These are phyloP conservation scores for Auxenochlorella pyrenoidosa DNA, from an alignment of 139 green algal genomes.

Conservation along the genomic window DNA sequence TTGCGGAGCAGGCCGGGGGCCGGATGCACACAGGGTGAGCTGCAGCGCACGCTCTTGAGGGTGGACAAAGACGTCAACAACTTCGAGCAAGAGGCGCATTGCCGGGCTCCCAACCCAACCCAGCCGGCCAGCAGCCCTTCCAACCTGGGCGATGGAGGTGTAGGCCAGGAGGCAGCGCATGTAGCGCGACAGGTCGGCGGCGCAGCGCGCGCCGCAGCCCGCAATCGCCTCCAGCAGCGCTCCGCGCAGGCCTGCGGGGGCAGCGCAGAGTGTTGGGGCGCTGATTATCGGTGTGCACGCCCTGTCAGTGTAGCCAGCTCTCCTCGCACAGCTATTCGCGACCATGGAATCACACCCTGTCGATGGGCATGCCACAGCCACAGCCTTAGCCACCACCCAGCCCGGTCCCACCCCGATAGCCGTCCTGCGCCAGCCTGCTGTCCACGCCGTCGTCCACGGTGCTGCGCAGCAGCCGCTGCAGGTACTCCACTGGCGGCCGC, in stretches of 20 bases:
- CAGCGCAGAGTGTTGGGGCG: background rate
- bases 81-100: background rate
- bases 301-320: too few species aligned
- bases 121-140: background rate
- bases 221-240: constrained; percentile 16
- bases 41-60: too few species aligned
- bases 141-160: background rate
- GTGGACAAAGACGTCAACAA: too few species aligned
- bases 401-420: background rate
- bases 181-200: background rate
- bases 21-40: too few species aligned
- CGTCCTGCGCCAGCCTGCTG: background rate
- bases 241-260: background rate
- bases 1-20: background rate
- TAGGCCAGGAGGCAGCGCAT: background rate
- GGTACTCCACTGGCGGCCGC: background rate
- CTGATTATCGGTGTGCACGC: too few species aligned
- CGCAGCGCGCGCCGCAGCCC: background rate
- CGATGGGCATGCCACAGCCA: background rate
- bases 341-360: too few species aligned
- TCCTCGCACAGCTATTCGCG: too few species aligned
- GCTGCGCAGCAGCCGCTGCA: constrained; percentile 2
- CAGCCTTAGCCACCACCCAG: background rate
- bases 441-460: background rate
- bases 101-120: background rate